phyloP scores from a whole-genome alignment of 768 basidiomycete species.

The Lactarius akahatsu region DNA sequence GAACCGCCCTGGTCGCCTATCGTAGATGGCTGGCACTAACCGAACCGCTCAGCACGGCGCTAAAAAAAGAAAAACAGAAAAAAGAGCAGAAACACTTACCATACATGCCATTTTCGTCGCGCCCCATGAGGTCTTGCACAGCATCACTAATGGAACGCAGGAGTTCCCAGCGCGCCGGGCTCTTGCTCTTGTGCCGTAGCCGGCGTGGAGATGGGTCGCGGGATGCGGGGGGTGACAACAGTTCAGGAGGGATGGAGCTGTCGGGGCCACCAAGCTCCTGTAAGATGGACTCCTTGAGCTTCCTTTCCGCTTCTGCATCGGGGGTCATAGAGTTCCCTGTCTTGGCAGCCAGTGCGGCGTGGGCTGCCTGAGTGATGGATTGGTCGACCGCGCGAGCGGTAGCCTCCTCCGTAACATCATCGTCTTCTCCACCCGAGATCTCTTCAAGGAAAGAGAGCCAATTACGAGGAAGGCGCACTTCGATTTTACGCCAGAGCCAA shows the following conservation, averaged over 20 bases:
- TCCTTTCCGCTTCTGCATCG: slow-evolving; percentile 40
- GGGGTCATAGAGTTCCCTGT: slow-evolving; percentile 5
- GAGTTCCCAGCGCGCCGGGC: slow-evolving; percentile 82
- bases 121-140: slow-evolving; percentile 66
- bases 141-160: slow-evolving; percentile 77
- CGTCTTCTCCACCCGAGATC: slow-evolving; percentile 70
- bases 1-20: slow-evolving; percentile 74
- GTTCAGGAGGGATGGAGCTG: slow-evolving; percentile 65
- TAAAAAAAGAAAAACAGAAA: slow-evolving; percentile 23
- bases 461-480: slow-evolving; percentile 78
- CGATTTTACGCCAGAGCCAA: slow-evolving; percentile 82
- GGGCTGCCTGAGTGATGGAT: slow-evolving; percentile 66
- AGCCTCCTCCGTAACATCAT: slow-evolving; percentile 47
- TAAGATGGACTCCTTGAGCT: slow-evolving; percentile 39
- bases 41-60: background rate
- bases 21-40: slow-evolving; percentile 65
- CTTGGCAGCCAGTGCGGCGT: slow-evolving; percentile 54
- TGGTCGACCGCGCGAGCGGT: slow-evolving; percentile 62
- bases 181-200: slow-evolving; percentile 71
- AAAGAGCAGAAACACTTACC: slow-evolving; percentile 45
- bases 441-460: slow-evolving; percentile 84
- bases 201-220: slow-evolving; percentile 82
- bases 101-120: slow-evolving; percentile 66
- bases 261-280: slow-evolving; percentile 61
- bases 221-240: slow-evolving; percentile 76